Evolutionary conservation across 2,329 filamentous ascomycete genomes (phyloP), one percentile per base, ranked within the genome.

Genomic region (Dactylellina sp.): DNA sequence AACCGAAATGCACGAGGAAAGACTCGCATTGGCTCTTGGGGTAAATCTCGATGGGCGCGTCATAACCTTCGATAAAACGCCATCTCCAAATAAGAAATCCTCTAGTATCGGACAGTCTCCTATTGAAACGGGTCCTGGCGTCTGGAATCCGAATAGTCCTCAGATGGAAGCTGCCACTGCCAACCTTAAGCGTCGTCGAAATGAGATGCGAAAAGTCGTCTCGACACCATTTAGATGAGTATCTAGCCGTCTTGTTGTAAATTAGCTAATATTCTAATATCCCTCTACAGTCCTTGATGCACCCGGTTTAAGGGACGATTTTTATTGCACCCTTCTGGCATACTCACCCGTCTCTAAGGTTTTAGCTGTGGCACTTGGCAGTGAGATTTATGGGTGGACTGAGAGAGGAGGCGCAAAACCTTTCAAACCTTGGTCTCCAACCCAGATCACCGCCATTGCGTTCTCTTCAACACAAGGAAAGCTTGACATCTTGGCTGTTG

Each of bases 311-410:
- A 88, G 92, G 65, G 93, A 98, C 78, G 94, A 99, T 81, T 99
- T 93, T 80, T 99, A 99, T 80, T 97, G 93, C 82, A 95, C 93
- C 0, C 85, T 93, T 1, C 85, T 99, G 61, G 92, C 95, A 7
- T 98, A 97, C 80, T 96, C 90, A 0, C 81, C 86, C 42, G 90
- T 87, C 6, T 86, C 88, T 56, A 87, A 90, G 60, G 91, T 89
- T 12, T 85, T 99, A 14, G 94, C 92, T 16, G 91, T 98, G 16
- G 94, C 92, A 0, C 84, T 98, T 12, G 89, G 89, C 0, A 88
- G 89, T 61, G 84, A 89, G 37, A 86, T 99, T 2, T 97, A 96
- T 80, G 87, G 91, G 3, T 99, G 94, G 95, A 94, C 92, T 0
- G 93, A 98, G 80, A 81, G 83, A 35, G 83, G 84, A 28, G 90